A percentile compares a stretch with the other conserved stretches of the same genome.
These are phyloP conservation scores for Aspergillus eucalypticola DNA, from an alignment of 2,329 filamentous ascomycete genomes.

Conservation along the genomic window DNA sequence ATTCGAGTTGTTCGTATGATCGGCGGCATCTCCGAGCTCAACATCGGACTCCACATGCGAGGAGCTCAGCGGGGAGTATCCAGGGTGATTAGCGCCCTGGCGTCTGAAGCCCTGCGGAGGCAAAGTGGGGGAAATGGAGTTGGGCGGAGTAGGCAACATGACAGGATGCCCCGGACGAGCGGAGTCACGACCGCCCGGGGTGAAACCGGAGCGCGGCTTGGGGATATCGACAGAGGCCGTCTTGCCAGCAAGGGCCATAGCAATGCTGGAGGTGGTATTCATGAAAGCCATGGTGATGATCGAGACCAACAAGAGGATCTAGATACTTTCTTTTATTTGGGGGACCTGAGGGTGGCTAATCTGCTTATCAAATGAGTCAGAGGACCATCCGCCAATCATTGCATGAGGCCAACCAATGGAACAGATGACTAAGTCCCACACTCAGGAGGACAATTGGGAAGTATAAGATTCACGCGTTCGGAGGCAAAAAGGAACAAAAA, in stretches of 20 bases:
- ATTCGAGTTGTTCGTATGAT: slow-evolving; percentile 50
- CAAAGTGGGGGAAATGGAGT: slow-evolving; percentile 88
- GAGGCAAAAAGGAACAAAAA: neutral
- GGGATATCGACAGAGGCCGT: slow-evolving; percentile 53
- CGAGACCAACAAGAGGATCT: slow-evolving; percentile 1
- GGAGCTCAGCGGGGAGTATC: slow-evolving; percentile 47
- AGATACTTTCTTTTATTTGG: neutral
- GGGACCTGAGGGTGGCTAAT: slow-evolving; percentile 21
- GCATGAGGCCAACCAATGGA: slow-evolving; percentile 6
- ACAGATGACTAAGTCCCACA: neutral
- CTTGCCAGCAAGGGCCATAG: slow-evolving; percentile 53
- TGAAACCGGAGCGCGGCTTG: slow-evolving; percentile 41
- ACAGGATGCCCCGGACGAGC: slow-evolving; percentile 35
- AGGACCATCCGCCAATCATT: slow-evolving; percentile 17
- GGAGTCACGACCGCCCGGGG: slow-evolving; percentile 32
- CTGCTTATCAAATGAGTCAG: slow-evolving; percentile 28
- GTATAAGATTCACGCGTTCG: neutral
- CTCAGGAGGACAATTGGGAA: neutral
- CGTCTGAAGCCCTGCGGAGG: slow-evolving; percentile 77
- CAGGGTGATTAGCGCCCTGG: slow-evolving; percentile 48
- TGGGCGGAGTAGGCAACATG: slow-evolving; percentile 82
- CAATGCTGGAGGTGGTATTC: slow-evolving; percentile 47
- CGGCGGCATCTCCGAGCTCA: slow-evolving; percentile 72
- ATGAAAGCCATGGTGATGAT: slow-evolving; percentile 46
- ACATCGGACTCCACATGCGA: slow-evolving; percentile 77